These are phyloP conservation scores for Penicillium paneum DNA, from an alignment of 2,329 filamentous ascomycete genomes.

Conservation along the genomic window DNA sequence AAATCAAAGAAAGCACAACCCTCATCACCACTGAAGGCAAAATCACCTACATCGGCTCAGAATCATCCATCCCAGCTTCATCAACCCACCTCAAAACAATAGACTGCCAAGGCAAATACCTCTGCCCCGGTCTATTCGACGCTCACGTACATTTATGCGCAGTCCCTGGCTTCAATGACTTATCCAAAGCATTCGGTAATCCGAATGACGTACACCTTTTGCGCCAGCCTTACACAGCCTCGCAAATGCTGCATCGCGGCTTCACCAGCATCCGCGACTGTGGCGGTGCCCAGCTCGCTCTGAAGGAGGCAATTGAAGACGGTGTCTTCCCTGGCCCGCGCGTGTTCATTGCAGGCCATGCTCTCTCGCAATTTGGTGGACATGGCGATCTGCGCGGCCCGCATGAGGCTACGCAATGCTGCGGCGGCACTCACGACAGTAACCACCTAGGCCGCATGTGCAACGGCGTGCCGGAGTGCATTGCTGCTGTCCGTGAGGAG, in stretches of 20 bases:
- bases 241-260: constrained; percentile 54
- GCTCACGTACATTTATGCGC: constrained; percentile 28
- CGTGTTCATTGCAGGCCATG: constrained; percentile 54
- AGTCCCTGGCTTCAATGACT: constrained; percentile 22
- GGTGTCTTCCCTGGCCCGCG: constrained; percentile 55
- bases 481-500: constrained; percentile 53
- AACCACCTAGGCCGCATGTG: constrained; percentile 41
- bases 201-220: constrained; percentile 22
- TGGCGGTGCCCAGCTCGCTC: constrained; percentile 54
- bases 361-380: constrained; percentile 57
- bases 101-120: constrained; percentile 20
- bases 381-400: constrained; percentile 51
- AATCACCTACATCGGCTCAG: constrained; percentile 16
- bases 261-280: constrained; percentile 61
- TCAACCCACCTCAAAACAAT: constrained; percentile 10
- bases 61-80: constrained; percentile 6
- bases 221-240: constrained; percentile 22
- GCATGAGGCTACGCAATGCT: constrained; percentile 48
- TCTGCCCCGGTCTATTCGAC: constrained; percentile 28
- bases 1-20: constrained; percentile 12
- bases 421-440: constrained; percentile 40
- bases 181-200: constrained; percentile 23
- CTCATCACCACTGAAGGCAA: constrained; percentile 18
- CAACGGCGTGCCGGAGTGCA: constrained; percentile 56
- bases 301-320: constrained; percentile 50